These are phyloP conservation scores for Solanum peruvianum DNA, from an alignment of 257 asterid species.

Conservation along the genomic window DNA sequence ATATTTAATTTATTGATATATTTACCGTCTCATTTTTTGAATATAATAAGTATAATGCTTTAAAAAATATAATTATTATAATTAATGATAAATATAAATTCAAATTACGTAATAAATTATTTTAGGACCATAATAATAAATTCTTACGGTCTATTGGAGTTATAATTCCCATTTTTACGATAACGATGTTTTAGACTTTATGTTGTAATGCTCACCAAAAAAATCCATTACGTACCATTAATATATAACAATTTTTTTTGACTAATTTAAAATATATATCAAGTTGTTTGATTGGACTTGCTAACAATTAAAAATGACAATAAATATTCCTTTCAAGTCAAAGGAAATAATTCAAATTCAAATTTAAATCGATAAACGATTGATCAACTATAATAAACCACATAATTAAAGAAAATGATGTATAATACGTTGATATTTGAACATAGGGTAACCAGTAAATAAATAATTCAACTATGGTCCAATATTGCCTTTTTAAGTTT, in stretches of 20 bases:
- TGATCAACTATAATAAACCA: neutral
- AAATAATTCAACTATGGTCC: neutral
- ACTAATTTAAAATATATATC: neutral
- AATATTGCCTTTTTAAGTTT: neutral
- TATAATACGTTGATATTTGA: neutral
- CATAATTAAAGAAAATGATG: neutral
- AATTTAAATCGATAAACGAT: neutral
- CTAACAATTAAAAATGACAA: neutral
- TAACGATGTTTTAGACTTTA: neutral
- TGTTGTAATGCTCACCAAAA: neutral
- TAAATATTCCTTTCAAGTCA: neutral
- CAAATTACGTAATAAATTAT: too few species aligned
- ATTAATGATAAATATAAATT: too few species aligned
- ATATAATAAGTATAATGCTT: too few species aligned
- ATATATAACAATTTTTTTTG: too few species aligned
- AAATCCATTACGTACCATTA: neutral
- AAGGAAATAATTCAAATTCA: neutral
- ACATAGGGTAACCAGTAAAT: neutral
- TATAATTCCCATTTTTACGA: neutral
- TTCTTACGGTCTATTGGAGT: neutral
- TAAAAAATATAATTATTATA: too few species aligned
- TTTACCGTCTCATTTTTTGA: too few species aligned
- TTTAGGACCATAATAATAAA: neutral
- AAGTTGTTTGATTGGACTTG: neutral
- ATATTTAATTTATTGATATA: too few species aligned